phyloP scores from a whole-genome alignment of 495 filamentous ascomycete genomes.

The Podospora pseudopauciseta region DNA sequence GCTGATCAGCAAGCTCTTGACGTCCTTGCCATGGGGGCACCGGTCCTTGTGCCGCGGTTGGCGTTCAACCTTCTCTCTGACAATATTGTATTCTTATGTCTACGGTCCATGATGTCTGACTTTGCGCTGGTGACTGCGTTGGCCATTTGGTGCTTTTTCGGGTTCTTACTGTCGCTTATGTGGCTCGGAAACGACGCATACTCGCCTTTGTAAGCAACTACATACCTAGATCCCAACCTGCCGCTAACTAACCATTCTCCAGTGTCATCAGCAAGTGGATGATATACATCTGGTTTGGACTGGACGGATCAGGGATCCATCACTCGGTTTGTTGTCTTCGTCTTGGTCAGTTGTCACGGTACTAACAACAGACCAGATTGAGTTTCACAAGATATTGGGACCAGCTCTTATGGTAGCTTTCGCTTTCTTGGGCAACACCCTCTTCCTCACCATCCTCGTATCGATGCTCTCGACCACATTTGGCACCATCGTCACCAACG shows the following conservation, averaged over 20 bases:
- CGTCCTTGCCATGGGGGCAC: constrained; percentile 65
- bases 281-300: constrained; percentile 77
- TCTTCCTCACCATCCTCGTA: constrained; percentile 72
- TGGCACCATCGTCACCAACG: constrained; percentile 59
- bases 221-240: background rate
- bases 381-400: constrained; percentile 64
- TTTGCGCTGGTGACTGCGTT: constrained; percentile 62
- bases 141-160: constrained; percentile 68
- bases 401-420: constrained; percentile 68
- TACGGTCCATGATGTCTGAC: constrained; percentile 71
- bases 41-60: constrained; percentile 65
- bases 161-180: constrained; percentile 65
- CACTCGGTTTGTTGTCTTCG: constrained; percentile 44
- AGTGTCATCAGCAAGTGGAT: constrained; percentile 73
- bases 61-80: constrained; percentile 72
- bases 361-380: constrained; percentile 31
- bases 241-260: constrained; percentile 19
- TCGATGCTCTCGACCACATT: constrained; percentile 74
- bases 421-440: constrained; percentile 69
- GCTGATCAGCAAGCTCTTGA: constrained; percentile 58
- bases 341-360: background rate
- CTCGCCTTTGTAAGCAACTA: constrained; percentile 34
- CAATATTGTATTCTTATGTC: constrained; percentile 67
- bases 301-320: constrained; percentile 69
- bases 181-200: constrained; percentile 58